A percentile compares a stretch with the other conserved stretches of the same genome.
Conservation (phyloP, 257 asterid species). For the Catharanthus roseus region DNA sequence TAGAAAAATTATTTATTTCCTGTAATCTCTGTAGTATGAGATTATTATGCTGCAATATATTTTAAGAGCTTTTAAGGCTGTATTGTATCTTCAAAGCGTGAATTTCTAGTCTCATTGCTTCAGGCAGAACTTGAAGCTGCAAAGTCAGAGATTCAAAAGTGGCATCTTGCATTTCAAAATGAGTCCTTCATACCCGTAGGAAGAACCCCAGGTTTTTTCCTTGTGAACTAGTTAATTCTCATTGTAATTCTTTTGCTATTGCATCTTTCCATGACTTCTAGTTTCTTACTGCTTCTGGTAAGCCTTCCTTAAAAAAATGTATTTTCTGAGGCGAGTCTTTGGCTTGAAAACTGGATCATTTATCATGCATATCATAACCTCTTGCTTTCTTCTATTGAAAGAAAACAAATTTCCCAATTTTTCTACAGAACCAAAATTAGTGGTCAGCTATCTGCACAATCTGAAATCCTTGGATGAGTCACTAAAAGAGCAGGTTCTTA, state of each 20-base stretch:
- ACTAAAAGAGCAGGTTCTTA: constrained; percentile 78
- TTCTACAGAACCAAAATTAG: constrained; percentile 6
- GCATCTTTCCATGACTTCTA: not conserved
- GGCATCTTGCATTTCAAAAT: constrained; percentile 88
- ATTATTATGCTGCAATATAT: not conserved
- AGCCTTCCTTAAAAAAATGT: not conserved
- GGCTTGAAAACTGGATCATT: not conserved
- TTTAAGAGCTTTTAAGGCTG: not conserved
- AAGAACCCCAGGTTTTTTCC: constrained; percentile 58
- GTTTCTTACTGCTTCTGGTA: not conserved
- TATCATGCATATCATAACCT: not conserved
- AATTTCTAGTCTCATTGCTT: constrained; percentile 15
- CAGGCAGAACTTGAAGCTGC: constrained; percentile 76
- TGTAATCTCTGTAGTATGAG: not conserved
- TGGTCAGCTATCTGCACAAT: constrained; percentile 36
- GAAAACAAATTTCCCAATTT: not conserved
- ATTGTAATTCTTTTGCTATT: not conserved
- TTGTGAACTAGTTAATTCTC: not conserved
- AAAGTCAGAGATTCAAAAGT: constrained; percentile 79
- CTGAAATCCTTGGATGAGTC: constrained; percentile 90
- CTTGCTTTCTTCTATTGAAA: not conserved
- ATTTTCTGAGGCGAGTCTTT: not conserved
- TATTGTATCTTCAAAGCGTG: not conserved
- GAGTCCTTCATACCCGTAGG: constrained; percentile 66
- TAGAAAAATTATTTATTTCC: not conserved